phyloP scores from a whole-genome alignment of 768 basidiomycete genomes.

The Tricholoma flavovirens region DNA sequence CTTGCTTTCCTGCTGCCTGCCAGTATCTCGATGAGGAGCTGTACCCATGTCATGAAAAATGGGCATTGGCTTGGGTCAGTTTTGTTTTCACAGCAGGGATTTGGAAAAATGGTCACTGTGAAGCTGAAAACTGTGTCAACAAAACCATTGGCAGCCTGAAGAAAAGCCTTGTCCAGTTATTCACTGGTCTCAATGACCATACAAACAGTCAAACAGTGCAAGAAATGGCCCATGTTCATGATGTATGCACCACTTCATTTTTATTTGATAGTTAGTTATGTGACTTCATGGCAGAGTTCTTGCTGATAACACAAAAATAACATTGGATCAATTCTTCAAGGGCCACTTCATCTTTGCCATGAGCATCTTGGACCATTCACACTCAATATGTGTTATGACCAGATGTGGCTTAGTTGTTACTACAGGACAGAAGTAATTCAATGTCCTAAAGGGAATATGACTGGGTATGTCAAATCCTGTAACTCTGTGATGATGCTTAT shows the following conservation, averaged over 20 bases:
- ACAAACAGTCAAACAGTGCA: slow-evolving; percentile 12
- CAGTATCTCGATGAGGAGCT: slow-evolving; percentile 24
- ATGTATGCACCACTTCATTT: no score
- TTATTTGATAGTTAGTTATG: no score
- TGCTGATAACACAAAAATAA: slow-evolving; percentile 17
- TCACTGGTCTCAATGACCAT: slow-evolving; percentile 16
- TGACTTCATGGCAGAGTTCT: slow-evolving; percentile 16
- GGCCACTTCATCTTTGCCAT: slow-evolving; percentile 16
- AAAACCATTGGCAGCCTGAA: slow-evolving; percentile 18
- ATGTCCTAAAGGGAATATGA: slow-evolving; percentile 13
- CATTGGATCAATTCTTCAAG: slow-evolving; percentile 20
- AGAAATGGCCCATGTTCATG: slow-evolving; percentile 13
- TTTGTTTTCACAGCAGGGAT: slow-evolving; percentile 26
- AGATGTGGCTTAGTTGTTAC: slow-evolving; percentile 26
- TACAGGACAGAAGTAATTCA: slow-evolving; percentile 20
- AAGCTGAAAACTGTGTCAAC: slow-evolving; percentile 21
- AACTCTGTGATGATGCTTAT: background rate
- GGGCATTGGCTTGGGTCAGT: slow-evolving; percentile 30
- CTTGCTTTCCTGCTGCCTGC: slow-evolving; percentile 12
- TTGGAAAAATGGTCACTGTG: slow-evolving; percentile 27
- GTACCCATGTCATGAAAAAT: slow-evolving; percentile 24
- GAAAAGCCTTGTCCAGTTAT: slow-evolving; percentile 17
- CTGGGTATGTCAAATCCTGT: slow-evolving; percentile 20
- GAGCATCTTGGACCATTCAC: slow-evolving; percentile 25
- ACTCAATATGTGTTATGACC: slow-evolving; percentile 19